Conservation (phyloP, 306 rosid genomes). For the Pterocarpus macrocarpus region DNA sequence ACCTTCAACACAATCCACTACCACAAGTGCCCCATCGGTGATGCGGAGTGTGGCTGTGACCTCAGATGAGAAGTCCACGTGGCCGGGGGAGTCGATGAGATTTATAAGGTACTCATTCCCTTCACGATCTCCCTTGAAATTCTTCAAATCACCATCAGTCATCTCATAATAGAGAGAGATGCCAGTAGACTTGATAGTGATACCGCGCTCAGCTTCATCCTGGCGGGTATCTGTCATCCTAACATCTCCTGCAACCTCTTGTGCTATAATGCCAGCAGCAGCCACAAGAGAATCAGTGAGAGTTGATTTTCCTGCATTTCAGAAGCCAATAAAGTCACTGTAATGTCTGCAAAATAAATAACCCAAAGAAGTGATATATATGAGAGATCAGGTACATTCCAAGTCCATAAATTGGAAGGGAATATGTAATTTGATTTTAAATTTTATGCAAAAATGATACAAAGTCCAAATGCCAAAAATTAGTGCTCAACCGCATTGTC, state of each 20-base stretch:
- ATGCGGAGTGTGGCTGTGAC: conserved; percentile 84
- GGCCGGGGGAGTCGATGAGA: conserved; percentile 84
- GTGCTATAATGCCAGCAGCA: conserved; percentile 88
- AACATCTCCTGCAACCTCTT: conserved; percentile 85
- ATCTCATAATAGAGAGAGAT: conserved; percentile 84
- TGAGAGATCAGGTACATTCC: neutral
- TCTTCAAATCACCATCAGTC: conserved; percentile 54
- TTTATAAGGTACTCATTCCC: conserved; percentile 88
- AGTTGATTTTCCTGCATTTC: conserved; percentile 66
- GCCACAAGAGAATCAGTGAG: conserved; percentile 89
- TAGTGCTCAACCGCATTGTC: neutral
- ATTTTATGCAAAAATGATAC: conserved; percentile 1
- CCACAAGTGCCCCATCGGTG: conserved; percentile 86
- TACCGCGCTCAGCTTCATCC: conserved; percentile 92
- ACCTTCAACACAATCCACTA: conserved; percentile 83
- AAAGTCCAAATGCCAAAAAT: no score
- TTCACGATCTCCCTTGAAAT: conserved; percentile 62
- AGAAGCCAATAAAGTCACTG: neutral
- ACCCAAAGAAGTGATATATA: neutral
- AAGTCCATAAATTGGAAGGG: neutral
- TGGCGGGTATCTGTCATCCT: conserved; percentile 81
- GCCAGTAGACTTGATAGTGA: conserved; percentile 84
- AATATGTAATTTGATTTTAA: neutral
- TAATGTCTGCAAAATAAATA: neutral
- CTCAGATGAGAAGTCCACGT: conserved; percentile 89